phyloP scores from a whole-genome alignment of 371 early-diverging fungal species.

The Choanephora cucurbitarum region DNA sequence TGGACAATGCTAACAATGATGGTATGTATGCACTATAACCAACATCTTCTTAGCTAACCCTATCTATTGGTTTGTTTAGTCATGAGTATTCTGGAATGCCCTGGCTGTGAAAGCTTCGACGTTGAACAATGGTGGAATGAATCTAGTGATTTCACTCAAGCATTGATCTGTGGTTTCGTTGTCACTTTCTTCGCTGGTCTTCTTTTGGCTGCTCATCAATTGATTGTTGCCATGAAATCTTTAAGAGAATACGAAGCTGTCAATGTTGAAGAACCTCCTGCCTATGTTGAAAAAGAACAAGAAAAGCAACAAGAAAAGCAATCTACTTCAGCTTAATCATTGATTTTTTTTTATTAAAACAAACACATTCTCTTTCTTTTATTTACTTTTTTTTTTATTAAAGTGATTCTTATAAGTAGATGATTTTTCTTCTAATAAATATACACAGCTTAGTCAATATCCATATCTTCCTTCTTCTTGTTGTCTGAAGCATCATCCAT shows the following conservation, averaged over 20 bases:
- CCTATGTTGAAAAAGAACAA: slow-evolving; percentile 30
- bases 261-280: slow-evolving; percentile 31
- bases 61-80: background rate
- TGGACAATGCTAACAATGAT: background rate
- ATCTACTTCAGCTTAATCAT: background rate
- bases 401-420: background rate
- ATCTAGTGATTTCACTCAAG: slow-evolving; percentile 22
- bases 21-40: background rate
- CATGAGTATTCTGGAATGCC: slow-evolving; percentile 1
- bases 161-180: slow-evolving; percentile 31
- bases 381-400: background rate
- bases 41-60: background rate
- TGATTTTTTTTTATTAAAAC: background rate
- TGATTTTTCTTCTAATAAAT: background rate
- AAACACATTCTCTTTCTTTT: slow-evolving; percentile 8
- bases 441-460: slow-evolving; percentile 58
- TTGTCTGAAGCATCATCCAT: slow-evolving; percentile 41
- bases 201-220: slow-evolving; percentile 30
- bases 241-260: slow-evolving; percentile 22
- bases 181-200: slow-evolving; percentile 31
- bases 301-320: slow-evolving; percentile 36
- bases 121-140: slow-evolving; percentile 43
- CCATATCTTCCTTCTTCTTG: slow-evolving; percentile 67
- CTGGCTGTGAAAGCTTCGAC: slow-evolving; percentile 19
- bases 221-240: slow-evolving; percentile 21